phyloP scores from a whole-genome alignment of 768 basidiomycete genomes.

The Leccinum obscurum region DNA sequence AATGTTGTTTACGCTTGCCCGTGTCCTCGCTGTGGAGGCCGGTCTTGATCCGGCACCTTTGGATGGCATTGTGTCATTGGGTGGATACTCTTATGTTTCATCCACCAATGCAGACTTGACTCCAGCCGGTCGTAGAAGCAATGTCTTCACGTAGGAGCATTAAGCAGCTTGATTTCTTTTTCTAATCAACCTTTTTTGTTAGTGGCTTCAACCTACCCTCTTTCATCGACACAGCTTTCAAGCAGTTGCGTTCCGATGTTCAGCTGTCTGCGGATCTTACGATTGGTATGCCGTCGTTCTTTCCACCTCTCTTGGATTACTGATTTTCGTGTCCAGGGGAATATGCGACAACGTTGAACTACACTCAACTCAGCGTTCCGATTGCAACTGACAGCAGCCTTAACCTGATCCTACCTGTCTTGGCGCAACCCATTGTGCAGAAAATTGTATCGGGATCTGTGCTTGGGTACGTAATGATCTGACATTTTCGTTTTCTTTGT shows the following conservation, averaged over 20 bases:
- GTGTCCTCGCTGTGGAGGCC: constrained; percentile 64
- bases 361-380: constrained; percentile 55
- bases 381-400: constrained; percentile 62
- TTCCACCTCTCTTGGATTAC: background rate
- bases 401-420: constrained; percentile 62
- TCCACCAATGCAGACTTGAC: constrained; percentile 34
- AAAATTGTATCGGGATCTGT: constrained; percentile 59
- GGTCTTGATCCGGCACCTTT: constrained; percentile 59
- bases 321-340: constrained; percentile 44
- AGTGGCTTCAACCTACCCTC: constrained; percentile 64
- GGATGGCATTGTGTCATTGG: constrained; percentile 64
- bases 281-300: constrained; percentile 44
- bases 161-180: background rate
- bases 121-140: constrained; percentile 39
- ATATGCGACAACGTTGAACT: constrained; percentile 62
- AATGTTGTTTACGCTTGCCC: constrained; percentile 68
- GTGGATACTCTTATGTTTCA: constrained; percentile 60
- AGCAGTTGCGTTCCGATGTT: constrained; percentile 61
- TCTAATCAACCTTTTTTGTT: constrained; percentile 3
- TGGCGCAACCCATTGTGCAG: constrained; percentile 76
- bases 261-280: constrained; percentile 51
- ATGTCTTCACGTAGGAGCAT: constrained; percentile 51
- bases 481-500: background rate
- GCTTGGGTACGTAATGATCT: constrained; percentile 42
- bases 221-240: constrained; percentile 68